These are phyloP conservation scores for Halophytophthora batemanensis DNA, from an alignment of 352 stramenopile genomes.

Conservation along the genomic window DNA sequence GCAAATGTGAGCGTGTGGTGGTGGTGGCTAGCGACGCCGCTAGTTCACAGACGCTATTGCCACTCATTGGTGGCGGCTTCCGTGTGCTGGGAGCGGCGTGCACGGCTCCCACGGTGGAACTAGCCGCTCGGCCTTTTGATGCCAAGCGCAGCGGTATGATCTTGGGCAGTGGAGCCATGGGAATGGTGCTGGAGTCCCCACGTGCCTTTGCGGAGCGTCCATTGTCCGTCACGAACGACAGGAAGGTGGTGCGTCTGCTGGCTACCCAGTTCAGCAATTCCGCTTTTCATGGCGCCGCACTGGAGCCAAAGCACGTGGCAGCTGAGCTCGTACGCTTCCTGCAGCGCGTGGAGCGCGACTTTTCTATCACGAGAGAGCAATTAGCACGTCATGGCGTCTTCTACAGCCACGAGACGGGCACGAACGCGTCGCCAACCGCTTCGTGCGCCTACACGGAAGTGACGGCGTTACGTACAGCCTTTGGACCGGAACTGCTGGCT, in stretches of 20 bases:
- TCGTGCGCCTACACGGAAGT: conserved; percentile 96
- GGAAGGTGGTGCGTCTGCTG: conserved; percentile 73
- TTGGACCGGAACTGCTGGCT: conserved; percentile 66
- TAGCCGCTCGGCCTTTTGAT: conserved; percentile 92
- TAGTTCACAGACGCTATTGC: conserved; percentile 87
- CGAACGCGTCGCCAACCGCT: conserved; percentile 89
- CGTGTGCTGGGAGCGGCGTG: conserved; percentile 91
- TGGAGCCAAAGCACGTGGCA: conserved; percentile 93
- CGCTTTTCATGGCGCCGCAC: conserved; percentile 93
- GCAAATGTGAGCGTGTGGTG: conserved; percentile 92
- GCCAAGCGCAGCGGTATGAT: conserved; percentile 92
- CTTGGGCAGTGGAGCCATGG: conserved; percentile 89
- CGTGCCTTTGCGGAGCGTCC: conserved; percentile 24
- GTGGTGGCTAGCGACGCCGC: conserved; percentile 94
- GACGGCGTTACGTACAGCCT: conserved; percentile 53
- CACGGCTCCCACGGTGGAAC: conserved; percentile 66
- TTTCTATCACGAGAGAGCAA: conserved; percentile 89
- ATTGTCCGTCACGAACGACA: not conserved
- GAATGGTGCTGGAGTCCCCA: conserved; percentile 70
- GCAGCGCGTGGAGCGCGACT: conserved; percentile 80
- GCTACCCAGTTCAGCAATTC: conserved; percentile 95
- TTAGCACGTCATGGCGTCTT: conserved; percentile 94
- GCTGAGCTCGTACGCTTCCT: conserved; percentile 92
- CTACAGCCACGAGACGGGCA: conserved; percentile 97
- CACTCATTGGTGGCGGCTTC: conserved; percentile 95